These are phyloP conservation scores for Rhodotorula babjevae DNA, from an alignment of 768 basidiomycete genomes.

Conservation along the genomic window DNA sequence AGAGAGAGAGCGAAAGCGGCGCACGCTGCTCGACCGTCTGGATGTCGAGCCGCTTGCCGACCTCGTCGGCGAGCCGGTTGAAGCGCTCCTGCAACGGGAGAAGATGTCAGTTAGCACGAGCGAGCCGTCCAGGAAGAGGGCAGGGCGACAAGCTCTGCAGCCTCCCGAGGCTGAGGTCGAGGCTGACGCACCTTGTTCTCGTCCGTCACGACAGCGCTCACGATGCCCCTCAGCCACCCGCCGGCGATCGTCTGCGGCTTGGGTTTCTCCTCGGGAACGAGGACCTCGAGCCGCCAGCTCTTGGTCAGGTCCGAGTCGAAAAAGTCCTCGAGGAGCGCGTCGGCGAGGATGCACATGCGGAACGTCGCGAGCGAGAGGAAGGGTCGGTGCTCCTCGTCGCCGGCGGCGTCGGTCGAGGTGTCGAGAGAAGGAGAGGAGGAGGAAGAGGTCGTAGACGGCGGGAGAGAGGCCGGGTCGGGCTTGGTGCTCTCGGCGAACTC, in stretches of 20 bases:
- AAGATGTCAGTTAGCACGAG: background rate
- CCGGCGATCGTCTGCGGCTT: slow-evolving; percentile 52
- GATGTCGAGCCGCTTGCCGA: slow-evolving; percentile 88
- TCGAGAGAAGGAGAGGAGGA: no score
- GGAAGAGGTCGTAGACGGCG: background rate
- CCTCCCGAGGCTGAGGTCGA: background rate
- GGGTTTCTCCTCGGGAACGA: slow-evolving; percentile 49
- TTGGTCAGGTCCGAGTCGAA: slow-evolving; percentile 86
- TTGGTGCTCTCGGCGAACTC: slow-evolving; percentile 61
- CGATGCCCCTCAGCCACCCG: slow-evolving; percentile 63
- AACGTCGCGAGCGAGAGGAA: slow-evolving; percentile 90
- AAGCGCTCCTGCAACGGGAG: slow-evolving; percentile 60
- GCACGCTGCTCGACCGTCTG: slow-evolving; percentile 61
- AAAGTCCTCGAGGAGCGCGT: slow-evolving; percentile 92
- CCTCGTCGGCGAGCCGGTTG: slow-evolving; percentile 85
- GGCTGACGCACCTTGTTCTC: slow-evolving; percentile 59
- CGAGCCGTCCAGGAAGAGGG: background rate
- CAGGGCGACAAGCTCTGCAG: background rate
- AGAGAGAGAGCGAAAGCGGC: background rate
- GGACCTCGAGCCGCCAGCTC: slow-evolving; percentile 70
- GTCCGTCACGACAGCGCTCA: slow-evolving; percentile 83
- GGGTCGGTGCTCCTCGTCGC: slow-evolving; percentile 31
- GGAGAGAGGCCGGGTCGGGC: slow-evolving; percentile 1
- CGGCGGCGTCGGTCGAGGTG: no score
- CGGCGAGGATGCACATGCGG: slow-evolving; percentile 97